Evolutionary conservation across 2,329 filamentous ascomycete species (phyloP).

Genomic region (Erysiphe pulchra): DNA sequence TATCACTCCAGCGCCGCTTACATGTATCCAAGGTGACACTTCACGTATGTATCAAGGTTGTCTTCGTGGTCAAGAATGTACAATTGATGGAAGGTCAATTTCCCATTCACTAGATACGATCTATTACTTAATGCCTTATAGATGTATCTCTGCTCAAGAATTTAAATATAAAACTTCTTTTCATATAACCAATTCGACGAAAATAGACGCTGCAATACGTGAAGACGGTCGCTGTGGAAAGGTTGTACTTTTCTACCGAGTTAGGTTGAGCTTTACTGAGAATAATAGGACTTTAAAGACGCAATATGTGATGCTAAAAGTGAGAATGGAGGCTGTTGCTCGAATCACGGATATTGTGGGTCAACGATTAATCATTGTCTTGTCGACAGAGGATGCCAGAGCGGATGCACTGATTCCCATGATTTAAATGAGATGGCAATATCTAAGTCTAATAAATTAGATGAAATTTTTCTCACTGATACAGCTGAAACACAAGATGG

Average conservation of each 20-base stretch:
- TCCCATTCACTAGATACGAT: background rate
- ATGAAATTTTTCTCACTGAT: slow-evolving; percentile 5
- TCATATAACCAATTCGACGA: background rate
- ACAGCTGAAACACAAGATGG: slow-evolving; percentile 22
- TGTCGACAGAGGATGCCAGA: slow-evolving; percentile 12
- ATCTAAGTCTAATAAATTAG: background rate
- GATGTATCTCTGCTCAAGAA: slow-evolving; percentile 6
- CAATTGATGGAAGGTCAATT: slow-evolving; percentile 7
- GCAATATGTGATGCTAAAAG: slow-evolving; percentile 11
- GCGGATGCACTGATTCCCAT: slow-evolving; percentile 8
- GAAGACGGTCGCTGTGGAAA: slow-evolving; percentile 11
- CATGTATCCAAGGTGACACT: slow-evolving; percentile 14
- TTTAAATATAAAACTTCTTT: slow-evolving; percentile 4
- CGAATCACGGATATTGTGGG: slow-evolving; percentile 11
- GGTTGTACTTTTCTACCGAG: slow-evolving; percentile 1
- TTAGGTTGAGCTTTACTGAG: slow-evolving; percentile 1
- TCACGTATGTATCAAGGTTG: slow-evolving; percentile 11
- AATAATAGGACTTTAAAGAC: slow-evolving; percentile 6
- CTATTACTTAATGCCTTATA: slow-evolving; percentile 1
- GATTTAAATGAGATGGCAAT: background rate
- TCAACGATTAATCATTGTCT: slow-evolving; percentile 9
- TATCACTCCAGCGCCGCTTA: slow-evolving; percentile 20
- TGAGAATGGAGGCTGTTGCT: slow-evolving; percentile 12
- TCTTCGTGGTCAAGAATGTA: slow-evolving; percentile 11
- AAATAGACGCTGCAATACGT: slow-evolving; percentile 3